Conservation (phyloP, 805 yeast genomes). For the Metschnikowia kunwiensis region DNA sequence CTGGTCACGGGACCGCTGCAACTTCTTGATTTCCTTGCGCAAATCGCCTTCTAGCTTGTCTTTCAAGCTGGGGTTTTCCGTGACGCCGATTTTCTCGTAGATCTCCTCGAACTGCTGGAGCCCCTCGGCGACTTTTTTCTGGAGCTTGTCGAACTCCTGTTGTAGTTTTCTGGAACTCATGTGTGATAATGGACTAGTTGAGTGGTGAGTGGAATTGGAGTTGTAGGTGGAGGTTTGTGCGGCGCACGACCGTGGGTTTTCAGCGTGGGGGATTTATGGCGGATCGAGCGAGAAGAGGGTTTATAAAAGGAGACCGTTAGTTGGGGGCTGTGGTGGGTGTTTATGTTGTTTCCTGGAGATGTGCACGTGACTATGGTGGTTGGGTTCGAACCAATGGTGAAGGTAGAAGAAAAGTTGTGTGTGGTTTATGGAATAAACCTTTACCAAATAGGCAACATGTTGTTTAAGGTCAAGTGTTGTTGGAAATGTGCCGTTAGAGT, state of each 20-base stretch:
- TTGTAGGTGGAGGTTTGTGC: neutral
- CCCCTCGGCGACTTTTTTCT: conserved; percentile 88
- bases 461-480: no score
- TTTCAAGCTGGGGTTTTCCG: conserved; percentile 83
- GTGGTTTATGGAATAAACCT: no score
- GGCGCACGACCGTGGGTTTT: conserved; percentile 2
- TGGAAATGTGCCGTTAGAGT: no score
- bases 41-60: conserved; percentile 90
- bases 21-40: conserved; percentile 90
- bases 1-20: conserved; percentile 92
- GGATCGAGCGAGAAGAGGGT: no score
- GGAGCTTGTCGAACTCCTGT: conserved; percentile 88
- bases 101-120: conserved; percentile 78
- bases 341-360: no score
- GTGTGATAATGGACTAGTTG: neutral
- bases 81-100: conserved; percentile 77
- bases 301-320: no score
- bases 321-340: no score
- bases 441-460: no score
- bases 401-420: no score
- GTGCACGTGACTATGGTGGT: no score
- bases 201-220: neutral
- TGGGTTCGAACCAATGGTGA: no score
- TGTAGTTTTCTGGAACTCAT: conserved; percentile 47
- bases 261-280: no score